A percentile compares a stretch with the other conserved stretches of the same genome.
These are phyloP conservation scores for Candida buenavistaensis DNA, from an alignment of 1,139 yeast genomes.

Conservation along the genomic window DNA sequence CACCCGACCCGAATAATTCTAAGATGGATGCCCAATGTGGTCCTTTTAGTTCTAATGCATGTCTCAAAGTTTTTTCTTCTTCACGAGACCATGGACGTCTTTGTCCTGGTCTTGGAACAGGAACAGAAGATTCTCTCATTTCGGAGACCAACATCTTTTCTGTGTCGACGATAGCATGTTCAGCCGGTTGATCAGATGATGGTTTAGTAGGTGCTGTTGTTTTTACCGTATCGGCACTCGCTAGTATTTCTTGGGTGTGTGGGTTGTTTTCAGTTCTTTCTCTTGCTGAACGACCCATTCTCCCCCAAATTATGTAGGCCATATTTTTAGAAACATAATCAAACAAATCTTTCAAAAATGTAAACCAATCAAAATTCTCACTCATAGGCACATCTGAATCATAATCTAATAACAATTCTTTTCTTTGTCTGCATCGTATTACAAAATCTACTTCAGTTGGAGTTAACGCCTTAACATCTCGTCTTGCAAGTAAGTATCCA, in stretches of 20 bases:
- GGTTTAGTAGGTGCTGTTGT: too few species aligned
- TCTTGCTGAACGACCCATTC: conserved; percentile 40
- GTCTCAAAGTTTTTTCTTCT: conserved; percentile 82
- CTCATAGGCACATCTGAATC: conserved; percentile 35
- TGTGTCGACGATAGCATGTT: conserved; percentile 19
- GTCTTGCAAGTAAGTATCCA: conserved; percentile 29
- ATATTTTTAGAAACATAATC: conserved; percentile 78
- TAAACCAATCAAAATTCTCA: conserved; percentile 35
- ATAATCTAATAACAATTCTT: conserved; percentile 56
- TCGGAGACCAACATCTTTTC: conserved; percentile 45
- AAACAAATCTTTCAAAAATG: conserved; percentile 58
- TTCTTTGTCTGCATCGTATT: conserved; percentile 67
- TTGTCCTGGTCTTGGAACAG: conserved; percentile 31
- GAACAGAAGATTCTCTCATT: conserved; percentile 47
- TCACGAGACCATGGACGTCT: conserved; percentile 85
- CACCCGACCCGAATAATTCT: conserved; percentile 91
- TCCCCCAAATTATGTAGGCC: conserved; percentile 72
- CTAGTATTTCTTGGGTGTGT: conserved; percentile 27
- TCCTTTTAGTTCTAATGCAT: conserved; percentile 81
- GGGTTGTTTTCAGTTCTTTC: conserved; percentile 18
- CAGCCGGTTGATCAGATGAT: conserved; percentile 1
- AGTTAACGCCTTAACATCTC: conserved; percentile 39
- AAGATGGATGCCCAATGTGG: conserved; percentile 92
- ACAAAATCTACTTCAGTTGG: conserved; percentile 76
- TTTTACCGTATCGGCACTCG: too few species aligned